Evolutionary conservation across 2,329 filamentous ascomycete genomes (phyloP).

Genomic region (Aureobasidium subglaciale): DNA sequence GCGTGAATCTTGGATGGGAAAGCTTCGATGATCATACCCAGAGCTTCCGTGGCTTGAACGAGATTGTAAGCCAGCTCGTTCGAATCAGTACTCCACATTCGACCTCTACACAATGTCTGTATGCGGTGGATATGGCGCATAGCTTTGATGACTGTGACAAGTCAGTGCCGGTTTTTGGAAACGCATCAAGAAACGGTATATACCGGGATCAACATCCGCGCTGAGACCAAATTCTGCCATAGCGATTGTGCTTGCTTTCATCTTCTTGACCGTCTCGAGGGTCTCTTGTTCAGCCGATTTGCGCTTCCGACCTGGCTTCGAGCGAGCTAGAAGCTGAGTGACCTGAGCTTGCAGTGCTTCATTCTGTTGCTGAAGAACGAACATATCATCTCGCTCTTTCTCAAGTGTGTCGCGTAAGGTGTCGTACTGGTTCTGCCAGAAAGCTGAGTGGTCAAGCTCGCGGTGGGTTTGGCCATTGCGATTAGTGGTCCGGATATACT

Average conservation of each 20-base stretch:
- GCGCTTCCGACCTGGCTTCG: conserved; percentile 1
- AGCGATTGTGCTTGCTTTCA: background rate
- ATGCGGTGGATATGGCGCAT: conserved; percentile 25
- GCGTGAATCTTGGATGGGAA: conserved; percentile 15
- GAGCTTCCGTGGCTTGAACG: conserved; percentile 18
- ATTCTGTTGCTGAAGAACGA: background rate
- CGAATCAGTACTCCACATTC: conserved; percentile 17
- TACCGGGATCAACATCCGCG: background rate
- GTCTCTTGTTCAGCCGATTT: background rate
- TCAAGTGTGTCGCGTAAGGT: conserved; percentile 23
- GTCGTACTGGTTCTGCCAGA: conserved; percentile 3
- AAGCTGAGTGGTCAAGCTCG: background rate
- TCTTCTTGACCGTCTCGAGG: background rate
- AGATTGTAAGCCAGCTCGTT: conserved; percentile 24
- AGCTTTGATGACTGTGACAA: conserved; percentile 11
- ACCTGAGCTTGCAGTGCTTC: background rate
- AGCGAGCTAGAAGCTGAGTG: background rate
- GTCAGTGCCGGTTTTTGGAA: background rate
- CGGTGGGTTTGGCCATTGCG: background rate
- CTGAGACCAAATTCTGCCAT: background rate
- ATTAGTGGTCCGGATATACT: conserved; percentile 27
- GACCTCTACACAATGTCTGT: conserved; percentile 21
- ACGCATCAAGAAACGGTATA: too few relatives aligned
- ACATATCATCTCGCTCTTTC: background rate
- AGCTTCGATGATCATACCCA: conserved; percentile 21